These are phyloP conservation scores for Xylariaceae sp. DNA, from an alignment of 2,329 filamentous ascomycete species.

Conservation along the genomic window DNA sequence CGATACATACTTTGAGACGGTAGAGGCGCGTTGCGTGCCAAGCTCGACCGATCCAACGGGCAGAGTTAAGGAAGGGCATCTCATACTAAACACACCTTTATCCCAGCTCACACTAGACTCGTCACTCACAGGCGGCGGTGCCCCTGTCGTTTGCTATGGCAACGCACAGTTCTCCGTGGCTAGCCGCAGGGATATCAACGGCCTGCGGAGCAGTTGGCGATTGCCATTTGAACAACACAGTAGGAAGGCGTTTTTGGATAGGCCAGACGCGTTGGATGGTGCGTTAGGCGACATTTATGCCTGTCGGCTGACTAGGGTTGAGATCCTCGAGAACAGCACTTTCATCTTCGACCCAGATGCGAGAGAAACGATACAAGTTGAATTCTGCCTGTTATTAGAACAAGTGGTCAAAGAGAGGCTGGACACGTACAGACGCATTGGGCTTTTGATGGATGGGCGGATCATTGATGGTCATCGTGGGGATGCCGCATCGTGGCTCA, in stretches of 20 bases:
- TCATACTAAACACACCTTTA: slow-evolving; percentile 7
- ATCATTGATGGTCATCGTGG: slow-evolving; percentile 17
- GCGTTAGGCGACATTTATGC: neutral
- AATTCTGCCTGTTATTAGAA: slow-evolving; percentile 15
- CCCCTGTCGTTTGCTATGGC: no score
- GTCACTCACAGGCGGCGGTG: no score
- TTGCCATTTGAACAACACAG: neutral
- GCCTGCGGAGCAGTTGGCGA: slow-evolving; percentile 2
- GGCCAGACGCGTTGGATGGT: neutral
- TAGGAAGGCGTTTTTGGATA: slow-evolving; percentile 18
- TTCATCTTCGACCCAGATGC: slow-evolving; percentile 1
- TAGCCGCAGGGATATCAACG: neutral
- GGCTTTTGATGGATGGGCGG: slow-evolving; percentile 18
- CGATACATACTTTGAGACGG: slow-evolving; percentile 9
- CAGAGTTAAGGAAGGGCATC: neutral
- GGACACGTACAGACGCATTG: slow-evolving; percentile 11
- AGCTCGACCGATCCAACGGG: slow-evolving; percentile 12
- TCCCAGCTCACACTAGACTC: neutral
- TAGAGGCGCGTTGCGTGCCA: slow-evolving; percentile 3
- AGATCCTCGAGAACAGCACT: slow-evolving; percentile 11
- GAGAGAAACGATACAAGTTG: slow-evolving; percentile 14
- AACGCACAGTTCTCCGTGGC: slow-evolving; percentile 14
- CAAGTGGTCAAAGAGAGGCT: slow-evolving; percentile 3
- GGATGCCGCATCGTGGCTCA: slow-evolving; percentile 18
- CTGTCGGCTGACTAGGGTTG: slow-evolving; percentile 14